phyloP scores from a whole-genome alignment of 1,139 yeast species.

The Yamadazyma oceani region DNA sequence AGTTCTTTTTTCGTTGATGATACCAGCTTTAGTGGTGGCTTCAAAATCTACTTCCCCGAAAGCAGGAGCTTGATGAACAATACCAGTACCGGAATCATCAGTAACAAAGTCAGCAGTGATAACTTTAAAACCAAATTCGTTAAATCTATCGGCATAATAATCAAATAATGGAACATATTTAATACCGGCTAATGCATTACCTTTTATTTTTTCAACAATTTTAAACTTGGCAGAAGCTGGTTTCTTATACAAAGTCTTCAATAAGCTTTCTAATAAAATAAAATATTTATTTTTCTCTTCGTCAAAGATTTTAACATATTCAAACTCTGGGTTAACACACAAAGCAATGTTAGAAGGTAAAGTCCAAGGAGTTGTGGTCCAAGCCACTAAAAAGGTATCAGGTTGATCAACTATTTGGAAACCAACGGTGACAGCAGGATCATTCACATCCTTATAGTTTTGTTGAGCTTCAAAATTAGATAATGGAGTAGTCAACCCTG shows the following conservation, averaged over 20 bases:
- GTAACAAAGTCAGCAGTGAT: conserved; percentile 83
- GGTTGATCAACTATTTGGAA: conserved; percentile 82
- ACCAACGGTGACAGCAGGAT: conserved; percentile 93
- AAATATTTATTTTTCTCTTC: conserved; percentile 80
- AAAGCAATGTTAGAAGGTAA: conserved; percentile 90
- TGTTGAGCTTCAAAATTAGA: conserved; percentile 98
- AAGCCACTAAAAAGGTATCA: conserved; percentile 82
- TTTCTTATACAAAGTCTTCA: conserved; percentile 86
- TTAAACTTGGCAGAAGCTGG: conserved; percentile 88
- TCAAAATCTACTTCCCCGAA: conserved; percentile 98
- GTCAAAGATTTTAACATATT: conserved; percentile 87
- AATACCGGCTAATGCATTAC: conserved; percentile 75
- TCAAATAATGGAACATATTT: conserved; percentile 82
- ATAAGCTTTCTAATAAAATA: conserved; percentile 78
- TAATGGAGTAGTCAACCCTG: conserved; percentile 94
- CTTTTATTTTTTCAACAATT: conserved; percentile 75
- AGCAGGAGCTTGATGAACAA: conserved; percentile 97
- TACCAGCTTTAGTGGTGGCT: conserved; percentile 73
- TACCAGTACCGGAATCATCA: conserved; percentile 97
- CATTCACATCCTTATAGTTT: conserved; percentile 94
- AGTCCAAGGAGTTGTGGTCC: conserved; percentile 99
- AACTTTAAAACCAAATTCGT: conserved; percentile 79
- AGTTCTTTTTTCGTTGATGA: conserved; percentile 62
- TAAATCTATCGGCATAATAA: conserved; percentile 73
- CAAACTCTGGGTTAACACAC: conserved; percentile 88